Percentiles rank a stretch among this genome's conserved stretches.
phyloP scores from a whole-genome alignment of 345 rosid species.

The Anacardium occidentale region DNA sequence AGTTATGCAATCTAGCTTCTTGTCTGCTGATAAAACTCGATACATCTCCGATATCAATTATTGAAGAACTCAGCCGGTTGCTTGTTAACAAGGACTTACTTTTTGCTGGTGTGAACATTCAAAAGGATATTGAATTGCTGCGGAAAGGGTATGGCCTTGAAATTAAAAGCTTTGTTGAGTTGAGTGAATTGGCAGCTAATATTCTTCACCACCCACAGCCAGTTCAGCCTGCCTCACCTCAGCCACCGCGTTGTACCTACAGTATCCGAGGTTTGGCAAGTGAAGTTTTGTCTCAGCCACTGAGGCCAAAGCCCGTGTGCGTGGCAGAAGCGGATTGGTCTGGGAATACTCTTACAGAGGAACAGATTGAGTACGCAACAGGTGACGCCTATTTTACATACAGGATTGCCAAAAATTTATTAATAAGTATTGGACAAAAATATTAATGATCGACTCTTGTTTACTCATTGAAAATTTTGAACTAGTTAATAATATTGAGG shows the following conservation, averaged over 20 bases:
- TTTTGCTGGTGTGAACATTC: not conserved
- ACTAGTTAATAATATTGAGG: too few relatives aligned
- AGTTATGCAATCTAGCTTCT: not conserved
- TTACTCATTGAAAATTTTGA: too few relatives aligned
- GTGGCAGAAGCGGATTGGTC: not conserved
- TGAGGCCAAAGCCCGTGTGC: not conserved
- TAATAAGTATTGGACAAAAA: too few relatives aligned
- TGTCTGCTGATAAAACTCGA: not conserved
- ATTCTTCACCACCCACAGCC: not conserved
- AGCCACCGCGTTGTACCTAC: not conserved
- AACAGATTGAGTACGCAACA: not conserved
- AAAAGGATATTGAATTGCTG: not conserved
- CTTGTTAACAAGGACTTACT: not conserved
- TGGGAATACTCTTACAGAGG: not conserved
- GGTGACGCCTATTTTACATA: not conserved
- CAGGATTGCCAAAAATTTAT: not conserved
- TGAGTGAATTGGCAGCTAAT: not conserved
- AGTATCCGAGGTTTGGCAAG: not conserved
- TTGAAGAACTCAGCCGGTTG: not conserved
- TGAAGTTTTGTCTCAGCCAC: not conserved
- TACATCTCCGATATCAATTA: not conserved
- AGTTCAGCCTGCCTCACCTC: not conserved
- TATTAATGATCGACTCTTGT: too few relatives aligned
- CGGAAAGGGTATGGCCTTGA: not conserved
- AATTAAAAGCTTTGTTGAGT: not conserved